Evolutionary conservation across 805 yeast species (phyloP), one percentile per base, ranked within the genome.

Genomic region (Teunomyces atbi): DNA sequence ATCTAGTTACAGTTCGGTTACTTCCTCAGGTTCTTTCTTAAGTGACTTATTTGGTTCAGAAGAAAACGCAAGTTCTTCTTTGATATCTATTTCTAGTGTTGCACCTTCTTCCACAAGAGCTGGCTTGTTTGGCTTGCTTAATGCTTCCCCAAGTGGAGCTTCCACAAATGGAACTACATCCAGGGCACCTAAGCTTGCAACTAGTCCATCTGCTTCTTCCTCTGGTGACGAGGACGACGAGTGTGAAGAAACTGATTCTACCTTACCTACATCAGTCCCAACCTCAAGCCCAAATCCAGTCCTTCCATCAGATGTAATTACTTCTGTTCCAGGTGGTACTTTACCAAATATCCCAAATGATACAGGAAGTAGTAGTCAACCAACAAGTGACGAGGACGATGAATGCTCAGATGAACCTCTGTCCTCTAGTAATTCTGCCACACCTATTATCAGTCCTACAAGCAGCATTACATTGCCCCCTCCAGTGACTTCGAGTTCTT

Each of bases 221-320:
- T 44, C 41, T 21, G 49, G 35, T 27, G 56, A 51, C 34, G 59
- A 54, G 20, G 61, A 58, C 28, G 53, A 44, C 15, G 56, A 55
- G 37, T 50, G 55, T 39, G 50, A 47, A 6, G 59, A 55, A 46
- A 37, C 44, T 20, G 47, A 40, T 26, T 18, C 46, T 10, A 44
- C 26, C 36, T 10, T 21, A 18, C 29, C 48, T 34, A 33, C 47
- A 32, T 33, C 29, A 11, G 48, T 29, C 16, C 48, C 55, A 37
- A 40, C 52, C 38, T 29, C 41, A 21, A 27, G 36, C 5, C 21
- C 45, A 28, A 40, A 44, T 23, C 8, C 42, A 6, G 21, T 30
- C 34, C 5, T 21, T 4, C 34, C 28, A 13, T 15, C 27, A 23
- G 28, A 19, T 29, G 37, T 21, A n/a, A 21, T 40, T 16, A 35